These are phyloP conservation scores for Dillenia suffruticosa DNA, from an alignment of 164 flowering plant genomes.

Conservation along the genomic window DNA sequence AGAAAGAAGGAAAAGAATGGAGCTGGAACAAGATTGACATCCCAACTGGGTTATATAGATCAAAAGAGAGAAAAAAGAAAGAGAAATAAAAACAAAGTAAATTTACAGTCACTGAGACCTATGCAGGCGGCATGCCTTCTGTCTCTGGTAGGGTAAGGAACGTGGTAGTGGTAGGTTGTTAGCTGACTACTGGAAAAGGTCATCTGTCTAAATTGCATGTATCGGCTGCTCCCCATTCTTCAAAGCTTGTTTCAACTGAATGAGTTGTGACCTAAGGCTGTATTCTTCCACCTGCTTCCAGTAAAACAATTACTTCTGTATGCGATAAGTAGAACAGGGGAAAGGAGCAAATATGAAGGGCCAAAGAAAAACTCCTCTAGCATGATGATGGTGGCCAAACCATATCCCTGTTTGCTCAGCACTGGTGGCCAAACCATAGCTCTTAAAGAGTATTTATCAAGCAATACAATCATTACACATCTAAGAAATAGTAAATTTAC, in stretches of 20 bases:
- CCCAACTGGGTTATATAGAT: too few species aligned
- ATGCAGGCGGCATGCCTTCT: constrained; percentile 8
- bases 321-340: too few species aligned
- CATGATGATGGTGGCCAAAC: too few species aligned
- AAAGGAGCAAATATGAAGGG: too few species aligned
- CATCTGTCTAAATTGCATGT: constrained; percentile 14
- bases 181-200: constrained; percentile 17
- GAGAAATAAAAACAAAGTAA: constrained; percentile 1
- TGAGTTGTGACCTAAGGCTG: constrained; percentile 65
- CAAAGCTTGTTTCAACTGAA: constrained; percentile 47
- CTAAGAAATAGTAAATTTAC: too few species aligned
- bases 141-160: constrained; percentile 5
- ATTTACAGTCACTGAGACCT: constrained; percentile 37
- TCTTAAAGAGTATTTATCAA: too few species aligned
- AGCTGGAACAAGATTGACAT: neutral
- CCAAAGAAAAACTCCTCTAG: too few species aligned
- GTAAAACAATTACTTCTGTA: neutral
- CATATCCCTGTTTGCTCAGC: too few species aligned
- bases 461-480: too few species aligned
- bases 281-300: constrained; percentile 61
- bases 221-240: constrained; percentile 13
- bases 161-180: constrained; percentile 9
- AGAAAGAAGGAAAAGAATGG: constrained; percentile 4
- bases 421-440: too few species aligned
- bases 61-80: constrained; percentile 2